Evolutionary conservation across 805 yeast species (phyloP), one percentile per base, ranked within the genome.

Genomic region (Kazachstania psychrophila): DNA sequence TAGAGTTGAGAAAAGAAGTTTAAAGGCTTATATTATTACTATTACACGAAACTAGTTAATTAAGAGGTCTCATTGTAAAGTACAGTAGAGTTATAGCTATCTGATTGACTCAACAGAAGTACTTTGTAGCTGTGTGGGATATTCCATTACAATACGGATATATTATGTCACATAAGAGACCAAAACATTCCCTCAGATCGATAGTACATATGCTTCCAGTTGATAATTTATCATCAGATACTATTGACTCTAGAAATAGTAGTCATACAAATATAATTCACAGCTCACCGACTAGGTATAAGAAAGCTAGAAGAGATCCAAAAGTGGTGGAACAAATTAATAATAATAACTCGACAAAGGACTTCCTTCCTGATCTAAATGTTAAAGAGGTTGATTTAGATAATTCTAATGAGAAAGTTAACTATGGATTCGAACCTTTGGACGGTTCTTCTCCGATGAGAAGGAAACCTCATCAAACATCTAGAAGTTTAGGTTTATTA

Each of bases 321-420:
- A 42, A 38, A 34, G 40, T 49, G 8, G 43, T 47, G 3, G 41
- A 50, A 5, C 39, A 49, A 22, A 26, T 44, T 11, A 48, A 43
- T 27, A 13, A 16, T 15, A 37, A 39, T 18, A 13, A 28, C 10
- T 30, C 46, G 1, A 44, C 44, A 13, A 39, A 30, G 24, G 45
- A 42, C 25, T 49, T 45, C 22, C 16, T 48, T n/a, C 45, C 46
- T 3, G 36, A 30, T 17, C 8, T 34, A 27, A 20, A 22, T 9
- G 27, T 27, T 20, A 31, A 34, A 10, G 15, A 23, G 4, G 13
- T 18, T 13, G 14, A 23, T 6, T 23, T 5, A 9, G 25, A n/a
- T 15, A 35, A 30, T 26, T 22, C 26, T 23, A 23, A 25, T 18
- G 42, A 28, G 3, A 33, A 37, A 9, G 4, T 16, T 8, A 19